Conservation (phyloP, 345 rosid species). For the Eucalyptus lansdowneana region DNA sequence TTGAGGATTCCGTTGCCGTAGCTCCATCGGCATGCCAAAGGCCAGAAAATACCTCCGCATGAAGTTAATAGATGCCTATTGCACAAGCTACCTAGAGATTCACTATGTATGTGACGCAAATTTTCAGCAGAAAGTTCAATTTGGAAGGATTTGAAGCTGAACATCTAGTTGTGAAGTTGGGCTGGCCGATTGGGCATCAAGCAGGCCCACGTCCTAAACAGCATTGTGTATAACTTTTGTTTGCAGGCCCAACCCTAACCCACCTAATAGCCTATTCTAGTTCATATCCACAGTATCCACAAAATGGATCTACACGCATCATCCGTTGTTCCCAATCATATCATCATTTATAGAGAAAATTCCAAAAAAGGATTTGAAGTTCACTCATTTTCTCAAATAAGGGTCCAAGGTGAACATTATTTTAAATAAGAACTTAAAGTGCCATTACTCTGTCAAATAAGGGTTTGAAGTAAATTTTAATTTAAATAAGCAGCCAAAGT, state of each 20-base stretch:
- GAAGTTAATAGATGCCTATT: background rate
- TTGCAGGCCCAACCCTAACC: background rate
- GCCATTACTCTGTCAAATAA: too few relatives aligned
- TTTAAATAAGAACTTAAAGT: too few relatives aligned
- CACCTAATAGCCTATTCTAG: background rate
- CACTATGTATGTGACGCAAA: background rate
- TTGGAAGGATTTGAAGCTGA: background rate
- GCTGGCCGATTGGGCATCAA: background rate
- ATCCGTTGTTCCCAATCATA: background rate
- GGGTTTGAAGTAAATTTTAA: too few relatives aligned
- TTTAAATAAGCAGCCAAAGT: rapidly evolving
- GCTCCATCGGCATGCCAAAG: background rate
- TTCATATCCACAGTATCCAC: background rate
- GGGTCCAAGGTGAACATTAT: rapidly evolving
- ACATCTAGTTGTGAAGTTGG: background rate
- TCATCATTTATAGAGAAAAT: too few relatives aligned
- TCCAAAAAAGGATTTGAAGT: too few relatives aligned
- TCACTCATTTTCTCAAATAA: too few relatives aligned
- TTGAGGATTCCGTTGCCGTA: background rate
- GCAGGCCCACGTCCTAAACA: background rate
- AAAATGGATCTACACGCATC: background rate
- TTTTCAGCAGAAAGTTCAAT: background rate
- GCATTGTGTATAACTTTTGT: background rate
- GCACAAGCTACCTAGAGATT: background rate
- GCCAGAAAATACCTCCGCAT: background rate